Conservation (phyloP, 805 yeast species). For the Sporopachydermia quercuum region DNA sequence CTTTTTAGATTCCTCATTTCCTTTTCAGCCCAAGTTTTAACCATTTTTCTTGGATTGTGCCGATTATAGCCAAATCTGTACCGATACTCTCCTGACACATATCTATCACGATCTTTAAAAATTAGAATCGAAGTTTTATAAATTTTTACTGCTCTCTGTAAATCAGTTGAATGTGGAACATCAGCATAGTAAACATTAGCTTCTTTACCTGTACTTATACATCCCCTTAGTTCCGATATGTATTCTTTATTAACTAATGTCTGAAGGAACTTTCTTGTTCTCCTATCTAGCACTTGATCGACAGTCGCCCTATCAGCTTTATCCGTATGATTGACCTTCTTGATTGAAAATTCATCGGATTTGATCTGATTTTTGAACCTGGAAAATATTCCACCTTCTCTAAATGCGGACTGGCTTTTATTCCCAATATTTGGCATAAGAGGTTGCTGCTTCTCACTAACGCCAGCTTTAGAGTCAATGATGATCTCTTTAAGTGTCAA, state of each 20-base stretch:
- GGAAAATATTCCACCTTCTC: background rate
- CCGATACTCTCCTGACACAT: constrained; percentile 91
- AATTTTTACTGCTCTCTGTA: constrained; percentile 76
- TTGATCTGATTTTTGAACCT: constrained; percentile 26
- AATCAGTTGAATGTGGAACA: constrained; percentile 14
- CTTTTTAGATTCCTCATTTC: constrained; percentile 89
- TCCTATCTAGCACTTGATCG: constrained; percentile 90
- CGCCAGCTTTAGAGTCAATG: constrained; percentile 5
- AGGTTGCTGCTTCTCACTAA: constrained; percentile 18
- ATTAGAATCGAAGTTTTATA: constrained; percentile 93
- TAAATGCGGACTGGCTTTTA: constrained; percentile 37
- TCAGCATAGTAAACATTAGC: constrained; percentile 93
- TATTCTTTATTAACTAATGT: constrained; percentile 75
- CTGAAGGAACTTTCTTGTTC: constrained; percentile 72
- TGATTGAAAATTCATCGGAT: constrained; percentile 39
- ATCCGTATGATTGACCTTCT: constrained; percentile 55
- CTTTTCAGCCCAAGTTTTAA: constrained; percentile 96
- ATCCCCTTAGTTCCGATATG: constrained; percentile 78
- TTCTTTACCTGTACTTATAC: constrained; percentile 93
- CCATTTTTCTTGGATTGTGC: constrained; percentile 94
- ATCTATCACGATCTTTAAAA: constrained; percentile 92
- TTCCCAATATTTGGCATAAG: constrained; percentile 34
- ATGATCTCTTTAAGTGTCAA: background rate
- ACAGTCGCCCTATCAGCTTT: constrained; percentile 92
- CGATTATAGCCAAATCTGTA: constrained; percentile 74